Conservation (phyloP, 192 early-diverging fungal genomes). For the Pecoramyces ruminantium region DNA sequence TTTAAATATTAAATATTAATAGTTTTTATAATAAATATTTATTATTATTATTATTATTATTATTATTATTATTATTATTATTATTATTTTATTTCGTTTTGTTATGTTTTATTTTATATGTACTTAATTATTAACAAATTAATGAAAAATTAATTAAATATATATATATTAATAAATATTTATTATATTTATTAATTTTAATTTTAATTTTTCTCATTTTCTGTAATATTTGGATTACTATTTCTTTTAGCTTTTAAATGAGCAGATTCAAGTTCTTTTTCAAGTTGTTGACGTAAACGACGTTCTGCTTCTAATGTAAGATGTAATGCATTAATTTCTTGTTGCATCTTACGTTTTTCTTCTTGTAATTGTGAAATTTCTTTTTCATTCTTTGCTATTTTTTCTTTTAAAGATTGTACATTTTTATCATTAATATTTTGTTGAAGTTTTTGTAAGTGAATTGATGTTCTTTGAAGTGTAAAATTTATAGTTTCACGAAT, state of each 20-base stretch:
- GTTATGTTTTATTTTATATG: too few species aligned
- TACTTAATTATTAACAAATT: too few species aligned
- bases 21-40: too few species aligned
- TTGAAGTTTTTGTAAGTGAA: not conserved
- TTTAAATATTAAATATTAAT: too few species aligned
- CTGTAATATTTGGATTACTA: not conserved
- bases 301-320: not conserved
- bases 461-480: not conserved
- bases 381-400: not conserved
- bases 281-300: not conserved
- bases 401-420: not conserved
- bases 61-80: too few species aligned
- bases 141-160: too few species aligned
- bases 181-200: too few species aligned
- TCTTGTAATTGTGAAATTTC: not conserved
- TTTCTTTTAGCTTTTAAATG: not conserved
- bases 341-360: not conserved
- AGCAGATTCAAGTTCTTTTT: not conserved
- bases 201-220: too few species aligned
- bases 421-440: not conserved
- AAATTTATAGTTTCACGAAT: not conserved
- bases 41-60: too few species aligned
- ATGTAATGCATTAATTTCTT: not conserved
- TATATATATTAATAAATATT: too few species aligned
- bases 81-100: too few species aligned